Base-by-base conservation (phyloP, 257 asterid genomes). In the Perilla frutescens region DNA sequence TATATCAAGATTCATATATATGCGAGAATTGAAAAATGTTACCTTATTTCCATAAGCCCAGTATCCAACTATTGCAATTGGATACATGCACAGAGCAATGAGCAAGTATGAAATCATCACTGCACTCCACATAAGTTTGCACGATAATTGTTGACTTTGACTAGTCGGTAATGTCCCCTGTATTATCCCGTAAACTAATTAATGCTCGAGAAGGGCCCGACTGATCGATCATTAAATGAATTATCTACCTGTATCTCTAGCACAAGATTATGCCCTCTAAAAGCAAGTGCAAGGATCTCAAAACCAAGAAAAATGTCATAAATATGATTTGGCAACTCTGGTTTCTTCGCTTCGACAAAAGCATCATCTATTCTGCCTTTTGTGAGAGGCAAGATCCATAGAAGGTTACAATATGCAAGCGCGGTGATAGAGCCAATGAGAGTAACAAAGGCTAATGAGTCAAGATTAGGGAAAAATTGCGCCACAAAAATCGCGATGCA, bases 211-310 rank as follows among this genome's bases (percentile, higher is more conserved):
- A 9, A 31, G 7, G 26, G 26, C 26, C 26, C 26, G 26, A 20
- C 26, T 20, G 26, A 20, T 20, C 26, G 26, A 20, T 20, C 10
- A 44, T 43, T n/a, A 12, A 43, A 63, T 20, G 26, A 20, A 20
- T 20, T 20, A 8, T 15, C 13, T 15, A 87, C 96, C 90, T 87
- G 94, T 71, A 92, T 88, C 78, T 88, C 98, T 3, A 90, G 81
- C 36, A 92, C 84, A 1, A 92, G 76, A 74, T 92, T 92, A 66
- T 92, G 98, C 8, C 98, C 98, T 77, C 91, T 78, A 51, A 91
- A 91, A 66, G 87, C 79, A 57, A 84, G 77, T 15, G 84, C 82
- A 14, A 86, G 78, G 54, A 86, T 57, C 57, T 85, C 90, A 8
- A 87, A 36, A 3, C 83, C 89, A 70, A 81, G 85, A 32, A 88